These are phyloP conservation scores for Nymphaea thermarum DNA, from an alignment of 164 flowering plant species.

Conservation along the genomic window DNA sequence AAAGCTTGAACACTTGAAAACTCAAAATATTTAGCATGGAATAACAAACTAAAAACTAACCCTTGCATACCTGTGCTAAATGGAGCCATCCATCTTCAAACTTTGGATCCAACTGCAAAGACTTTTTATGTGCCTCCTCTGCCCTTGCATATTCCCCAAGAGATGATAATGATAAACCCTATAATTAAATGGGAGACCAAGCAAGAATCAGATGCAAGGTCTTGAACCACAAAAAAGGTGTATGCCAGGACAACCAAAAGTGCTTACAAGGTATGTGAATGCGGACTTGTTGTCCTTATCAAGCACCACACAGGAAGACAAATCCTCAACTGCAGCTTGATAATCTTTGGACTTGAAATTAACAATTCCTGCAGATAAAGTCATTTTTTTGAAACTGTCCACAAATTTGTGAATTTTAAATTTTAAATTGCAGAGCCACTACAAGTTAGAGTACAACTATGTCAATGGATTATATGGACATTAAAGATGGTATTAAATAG, in stretches of 20 bases:
- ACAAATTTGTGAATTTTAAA: too few species aligned
- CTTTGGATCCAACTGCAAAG: constrained; percentile 59
- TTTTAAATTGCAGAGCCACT: too few species aligned
- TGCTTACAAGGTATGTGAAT: constrained; percentile 70
- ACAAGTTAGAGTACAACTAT: too few species aligned
- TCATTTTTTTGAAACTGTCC: too few species aligned
- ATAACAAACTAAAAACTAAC: not conserved
- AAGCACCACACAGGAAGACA: constrained; percentile 63
- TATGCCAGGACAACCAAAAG: not conserved
- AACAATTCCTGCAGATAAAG: constrained; percentile 63
- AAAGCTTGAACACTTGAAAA: not conserved
- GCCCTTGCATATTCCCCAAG: constrained; percentile 77
- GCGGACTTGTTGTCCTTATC: constrained; percentile 80
- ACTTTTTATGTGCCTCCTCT: constrained; percentile 72
- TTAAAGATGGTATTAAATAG: too few species aligned
- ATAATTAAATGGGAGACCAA: not conserved
- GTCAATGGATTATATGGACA: too few species aligned
- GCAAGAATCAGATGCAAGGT: not conserved
- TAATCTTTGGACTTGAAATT: constrained; percentile 85
- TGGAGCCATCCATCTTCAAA: constrained; percentile 89
- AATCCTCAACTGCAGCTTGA: constrained; percentile 69
- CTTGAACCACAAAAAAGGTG: not conserved
- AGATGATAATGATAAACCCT: constrained; percentile 85
- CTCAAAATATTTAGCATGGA: not conserved
- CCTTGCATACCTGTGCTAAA: constrained; percentile 57